Conservation (phyloP, 2,329 filamentous ascomycete species). For the Purpureocillium lavendulum region DNA sequence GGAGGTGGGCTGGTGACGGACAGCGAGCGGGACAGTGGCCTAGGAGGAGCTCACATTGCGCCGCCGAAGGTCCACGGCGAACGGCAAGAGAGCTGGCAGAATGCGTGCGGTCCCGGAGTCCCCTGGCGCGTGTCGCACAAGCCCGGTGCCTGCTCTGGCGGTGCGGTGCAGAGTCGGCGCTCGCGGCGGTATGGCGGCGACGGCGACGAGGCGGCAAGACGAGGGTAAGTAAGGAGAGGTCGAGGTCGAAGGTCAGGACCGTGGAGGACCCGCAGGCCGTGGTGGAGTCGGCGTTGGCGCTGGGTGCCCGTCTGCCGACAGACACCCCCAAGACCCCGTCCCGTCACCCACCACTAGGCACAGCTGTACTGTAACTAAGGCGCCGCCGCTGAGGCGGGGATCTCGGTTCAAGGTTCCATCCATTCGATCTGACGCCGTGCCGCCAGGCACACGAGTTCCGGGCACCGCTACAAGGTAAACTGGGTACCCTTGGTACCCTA, state of each 20-base stretch:
- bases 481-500: no score
- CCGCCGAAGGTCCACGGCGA: conserved; percentile 7
- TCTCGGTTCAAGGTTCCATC: no score
- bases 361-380: not conserved
- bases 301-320: not conserved
- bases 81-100: not conserved
- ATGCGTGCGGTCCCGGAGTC: not conserved
- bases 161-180: not conserved
- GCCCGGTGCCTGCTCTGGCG: not conserved
- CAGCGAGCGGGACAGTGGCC: conserved; percentile 5
- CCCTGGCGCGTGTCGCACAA: not conserved
- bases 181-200: not conserved
- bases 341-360: no score
- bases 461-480: no score
- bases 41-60: conserved; percentile 10
- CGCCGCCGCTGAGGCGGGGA: no score
- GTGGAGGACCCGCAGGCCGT: no score
- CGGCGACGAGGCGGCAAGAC: not conserved
- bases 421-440: no score
- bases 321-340: no score
- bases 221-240: not conserved
- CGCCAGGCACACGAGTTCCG: no score
- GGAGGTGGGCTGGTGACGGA: not conserved
- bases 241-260: no score
- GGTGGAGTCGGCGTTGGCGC: not conserved